Conservation (phyloP, 768 basidiomycete genomes). For the Tricholoma hemisulphureum region DNA sequence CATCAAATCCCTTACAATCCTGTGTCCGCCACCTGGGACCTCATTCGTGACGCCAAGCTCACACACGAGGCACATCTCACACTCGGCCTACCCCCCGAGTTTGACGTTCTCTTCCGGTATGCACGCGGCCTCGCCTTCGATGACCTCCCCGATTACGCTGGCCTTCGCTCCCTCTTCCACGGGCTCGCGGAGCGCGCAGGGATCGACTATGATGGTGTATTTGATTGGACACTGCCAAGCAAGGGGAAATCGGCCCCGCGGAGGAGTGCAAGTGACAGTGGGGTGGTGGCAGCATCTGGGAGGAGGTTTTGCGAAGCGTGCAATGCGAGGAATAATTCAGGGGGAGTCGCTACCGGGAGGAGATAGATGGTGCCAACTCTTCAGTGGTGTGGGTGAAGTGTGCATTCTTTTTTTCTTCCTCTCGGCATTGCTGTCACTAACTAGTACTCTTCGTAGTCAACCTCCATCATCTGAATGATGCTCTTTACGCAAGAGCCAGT, state of each 20-base stretch:
- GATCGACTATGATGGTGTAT: slow-evolving; percentile 52
- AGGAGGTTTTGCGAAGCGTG: slow-evolving; percentile 41
- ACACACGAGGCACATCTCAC: slow-evolving; percentile 66
- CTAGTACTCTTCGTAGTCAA: background rate
- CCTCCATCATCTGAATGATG: background rate
- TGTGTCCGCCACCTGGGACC: slow-evolving; percentile 70
- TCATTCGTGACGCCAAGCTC: slow-evolving; percentile 73
- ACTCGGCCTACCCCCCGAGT: slow-evolving; percentile 75
- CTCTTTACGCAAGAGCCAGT: background rate
- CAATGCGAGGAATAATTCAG: slow-evolving; percentile 28
- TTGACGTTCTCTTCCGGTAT: slow-evolving; percentile 78
- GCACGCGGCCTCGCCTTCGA: slow-evolving; percentile 81
- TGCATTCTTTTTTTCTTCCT: background rate
- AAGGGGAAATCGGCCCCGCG: slow-evolving; percentile 12
- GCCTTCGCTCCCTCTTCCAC: slow-evolving; percentile 70
- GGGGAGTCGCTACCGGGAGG: slow-evolving; percentile 13
- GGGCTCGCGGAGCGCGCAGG: slow-evolving; percentile 54
- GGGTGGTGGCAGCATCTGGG: slow-evolving; percentile 6
- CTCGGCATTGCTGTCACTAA: background rate
- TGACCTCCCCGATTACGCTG: slow-evolving; percentile 87
- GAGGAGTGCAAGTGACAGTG: slow-evolving; percentile 18
- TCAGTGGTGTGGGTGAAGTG: slow-evolving; percentile 3
- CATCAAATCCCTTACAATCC: slow-evolving; percentile 43
- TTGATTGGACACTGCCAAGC: slow-evolving; percentile 40
- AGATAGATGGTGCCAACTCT: slow-evolving; percentile 9